phyloP scores from a whole-genome alignment of 2,329 filamentous ascomycete genomes.

The Penicillium capsulatum region DNA sequence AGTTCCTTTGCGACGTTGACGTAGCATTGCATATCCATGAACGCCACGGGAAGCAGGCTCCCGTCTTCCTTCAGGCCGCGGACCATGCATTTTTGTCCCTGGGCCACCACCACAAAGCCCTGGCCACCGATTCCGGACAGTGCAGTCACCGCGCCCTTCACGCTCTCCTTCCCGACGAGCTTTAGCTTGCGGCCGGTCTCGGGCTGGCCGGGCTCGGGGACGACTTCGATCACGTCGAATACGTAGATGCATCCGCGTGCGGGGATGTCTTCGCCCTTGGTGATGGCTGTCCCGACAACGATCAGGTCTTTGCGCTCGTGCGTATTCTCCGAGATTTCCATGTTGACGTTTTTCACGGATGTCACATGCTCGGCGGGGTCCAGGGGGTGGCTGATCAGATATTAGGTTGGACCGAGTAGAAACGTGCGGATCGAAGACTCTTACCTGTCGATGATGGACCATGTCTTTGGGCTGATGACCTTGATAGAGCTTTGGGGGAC shows the following conservation, averaged over 20 bases:
- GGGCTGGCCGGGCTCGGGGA: slow-evolving; percentile 77
- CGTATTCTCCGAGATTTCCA: slow-evolving; percentile 88
- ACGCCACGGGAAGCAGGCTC: slow-evolving; percentile 85
- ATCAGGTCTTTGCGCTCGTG: slow-evolving; percentile 80
- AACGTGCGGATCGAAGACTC: not conserved
- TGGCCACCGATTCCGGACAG: slow-evolving; percentile 80
- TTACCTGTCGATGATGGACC: slow-evolving; percentile 69
- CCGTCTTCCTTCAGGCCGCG: slow-evolving; percentile 93
- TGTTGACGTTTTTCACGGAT: slow-evolving; percentile 74
- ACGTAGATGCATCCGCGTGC: slow-evolving; percentile 82
- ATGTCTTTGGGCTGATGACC: slow-evolving; percentile 71
- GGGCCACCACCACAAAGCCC: slow-evolving; percentile 81
- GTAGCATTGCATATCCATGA: slow-evolving; percentile 96
- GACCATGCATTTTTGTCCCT: slow-evolving; percentile 97
- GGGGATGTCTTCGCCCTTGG: slow-evolving; percentile 86
- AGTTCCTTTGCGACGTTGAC: slow-evolving; percentile 82
- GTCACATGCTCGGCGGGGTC: slow-evolving; percentile 73
- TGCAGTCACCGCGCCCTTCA: slow-evolving; percentile 86
- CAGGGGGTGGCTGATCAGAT: slow-evolving; percentile 54
- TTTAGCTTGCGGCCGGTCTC: slow-evolving; percentile 85
- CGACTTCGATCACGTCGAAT: slow-evolving; percentile 86
- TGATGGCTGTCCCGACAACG: slow-evolving; percentile 76
- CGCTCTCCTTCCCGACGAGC: slow-evolving; percentile 81
- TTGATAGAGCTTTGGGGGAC: slow-evolving; percentile 70
- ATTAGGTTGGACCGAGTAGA: slow-evolving; percentile 1